A percentile compares a stretch with the other conserved stretches of the same genome.
phyloP scores from a whole-genome alignment of 2,329 filamentous ascomycete species.

The Fusarium torulosum region DNA sequence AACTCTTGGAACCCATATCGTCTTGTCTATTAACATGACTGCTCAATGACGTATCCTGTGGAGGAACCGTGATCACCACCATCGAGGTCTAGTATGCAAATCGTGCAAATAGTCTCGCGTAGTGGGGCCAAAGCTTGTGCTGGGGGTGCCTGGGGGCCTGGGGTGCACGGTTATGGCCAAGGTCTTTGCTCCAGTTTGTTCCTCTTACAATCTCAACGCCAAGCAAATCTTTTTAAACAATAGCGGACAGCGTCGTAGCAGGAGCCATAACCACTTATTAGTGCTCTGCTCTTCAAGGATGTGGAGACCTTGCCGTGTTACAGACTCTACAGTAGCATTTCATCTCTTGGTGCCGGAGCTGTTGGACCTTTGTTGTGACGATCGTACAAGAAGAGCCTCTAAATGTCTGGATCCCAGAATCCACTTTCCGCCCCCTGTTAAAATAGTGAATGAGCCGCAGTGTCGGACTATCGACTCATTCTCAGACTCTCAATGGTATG shows the following conservation, averaged over 20 bases:
- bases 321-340: too few species aligned
- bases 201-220: constrained; percentile 17
- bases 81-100: constrained; percentile 42
- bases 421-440: constrained; percentile 33
- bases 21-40: constrained; percentile 9
- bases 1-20: constrained; percentile 1
- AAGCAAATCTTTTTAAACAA: constrained; percentile 24
- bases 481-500: constrained; percentile 5
- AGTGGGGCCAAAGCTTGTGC: constrained; percentile 18
- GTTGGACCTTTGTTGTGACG: background rate
- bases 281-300: background rate
- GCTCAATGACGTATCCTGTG: constrained; percentile 40
- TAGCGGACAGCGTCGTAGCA: background rate
- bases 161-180: constrained; percentile 30
- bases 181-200: constrained; percentile 20
- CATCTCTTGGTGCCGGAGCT: constrained; percentile 11
- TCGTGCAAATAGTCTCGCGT: constrained; percentile 30
- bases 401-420: constrained; percentile 23
- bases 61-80: constrained; percentile 16
- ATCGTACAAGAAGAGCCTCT: constrained; percentile 41
- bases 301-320: constrained; percentile 10
- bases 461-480: constrained; percentile 11
- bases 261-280: background rate
- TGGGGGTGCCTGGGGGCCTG: background rate
- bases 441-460: constrained; percentile 27